Evolutionary conservation across 495 filamentous ascomycete species (phyloP).

Genomic region (Xylaria acuta): DNA sequence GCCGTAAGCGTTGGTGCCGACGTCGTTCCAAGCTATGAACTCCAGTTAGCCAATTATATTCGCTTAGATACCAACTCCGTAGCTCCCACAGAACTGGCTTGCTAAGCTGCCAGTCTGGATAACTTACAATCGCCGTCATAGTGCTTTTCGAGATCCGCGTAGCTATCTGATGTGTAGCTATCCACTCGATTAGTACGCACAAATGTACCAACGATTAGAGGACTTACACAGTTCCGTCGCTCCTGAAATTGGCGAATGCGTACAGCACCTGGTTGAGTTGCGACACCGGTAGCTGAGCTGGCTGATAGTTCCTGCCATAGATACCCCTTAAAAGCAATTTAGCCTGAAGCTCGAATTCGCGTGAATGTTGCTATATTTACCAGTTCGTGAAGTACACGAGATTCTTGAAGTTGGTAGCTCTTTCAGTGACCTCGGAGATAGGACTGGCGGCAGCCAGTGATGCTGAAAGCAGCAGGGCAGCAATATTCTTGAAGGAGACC

Average conservation of each 20-base stretch:
- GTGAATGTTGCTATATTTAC: conserved; percentile 30
- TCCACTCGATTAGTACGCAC: background rate
- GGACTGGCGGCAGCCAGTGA: conserved; percentile 35
- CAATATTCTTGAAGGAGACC: conserved; percentile 36
- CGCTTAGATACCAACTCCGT: background rate
- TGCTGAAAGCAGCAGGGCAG: conserved; percentile 35
- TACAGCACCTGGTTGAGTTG: conserved; percentile 89
- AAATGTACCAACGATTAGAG: background rate
- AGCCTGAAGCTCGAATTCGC: background rate
- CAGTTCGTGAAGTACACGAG: conserved; percentile 58
- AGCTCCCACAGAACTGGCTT: background rate
- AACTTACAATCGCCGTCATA: conserved; percentile 59
- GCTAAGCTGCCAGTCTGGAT: background rate
- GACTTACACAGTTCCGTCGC: conserved; percentile 79
- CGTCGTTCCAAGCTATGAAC: conserved; percentile 50
- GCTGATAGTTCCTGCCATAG: conserved; percentile 81
- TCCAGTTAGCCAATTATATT: conserved; percentile 26
- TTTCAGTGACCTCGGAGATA: conserved; percentile 29
- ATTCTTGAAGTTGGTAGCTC: conserved; percentile 46
- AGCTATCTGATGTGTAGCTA: conserved; percentile 58
- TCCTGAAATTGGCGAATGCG: conserved; percentile 84
- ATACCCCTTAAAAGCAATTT: conserved; percentile 65
- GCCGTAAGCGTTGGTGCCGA: conserved; percentile 74
- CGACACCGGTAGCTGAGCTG: conserved; percentile 77
- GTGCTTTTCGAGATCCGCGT: conserved; percentile 76